A percentile compares a stretch with the other conserved stretches of the same genome.
phyloP scores from a whole-genome alignment of 306 rosid species.

The Lablab purpureus region DNA sequence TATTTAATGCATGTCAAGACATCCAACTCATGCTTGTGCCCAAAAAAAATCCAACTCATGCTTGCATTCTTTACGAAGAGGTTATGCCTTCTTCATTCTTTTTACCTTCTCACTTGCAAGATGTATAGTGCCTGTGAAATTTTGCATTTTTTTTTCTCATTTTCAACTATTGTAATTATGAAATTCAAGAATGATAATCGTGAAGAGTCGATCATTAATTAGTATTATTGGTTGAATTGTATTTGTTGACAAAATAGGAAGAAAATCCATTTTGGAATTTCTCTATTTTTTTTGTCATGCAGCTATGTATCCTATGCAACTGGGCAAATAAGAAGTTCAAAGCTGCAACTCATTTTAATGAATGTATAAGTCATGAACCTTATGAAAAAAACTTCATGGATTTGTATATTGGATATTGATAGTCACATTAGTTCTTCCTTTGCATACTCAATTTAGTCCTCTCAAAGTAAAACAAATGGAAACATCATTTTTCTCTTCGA shows the following conservation, averaged over 20 bases:
- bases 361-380: not conserved
- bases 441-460: no score
- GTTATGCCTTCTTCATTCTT: constrained; percentile 19
- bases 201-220: not conserved
- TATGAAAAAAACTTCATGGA: no score
- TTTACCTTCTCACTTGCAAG: not conserved
- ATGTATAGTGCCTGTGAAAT: not conserved
- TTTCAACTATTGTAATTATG: not conserved
- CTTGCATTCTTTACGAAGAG: no score
- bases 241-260: constrained; percentile 12
- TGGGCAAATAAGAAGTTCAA: not conserved
- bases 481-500: not conserved
- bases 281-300: not conserved
- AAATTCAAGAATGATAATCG: constrained; percentile 1
- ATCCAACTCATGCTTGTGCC: no score
- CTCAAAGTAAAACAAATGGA: no score
- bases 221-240: not conserved
- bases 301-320: not conserved
- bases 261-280: not conserved
- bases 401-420: no score
- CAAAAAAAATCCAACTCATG: no score
- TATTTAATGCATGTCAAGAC: no score
- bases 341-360: not conserved
- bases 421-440: no score
- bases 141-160: not conserved